phyloP scores from a whole-genome alignment of 805 yeast genomes.

The Yarrowia sp. region DNA sequence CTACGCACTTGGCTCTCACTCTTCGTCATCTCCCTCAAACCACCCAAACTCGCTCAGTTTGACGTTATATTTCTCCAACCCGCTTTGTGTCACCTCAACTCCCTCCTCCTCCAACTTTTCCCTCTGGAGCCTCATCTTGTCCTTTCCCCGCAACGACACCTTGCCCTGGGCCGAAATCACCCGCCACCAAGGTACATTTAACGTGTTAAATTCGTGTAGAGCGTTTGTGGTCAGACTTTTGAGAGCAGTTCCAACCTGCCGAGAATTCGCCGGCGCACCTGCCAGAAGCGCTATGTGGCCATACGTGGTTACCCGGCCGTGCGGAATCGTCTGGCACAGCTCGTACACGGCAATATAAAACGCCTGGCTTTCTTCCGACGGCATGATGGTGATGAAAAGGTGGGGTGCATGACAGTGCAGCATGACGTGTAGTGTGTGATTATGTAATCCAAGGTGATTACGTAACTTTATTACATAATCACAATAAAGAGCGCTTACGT shows the following conservation, averaged over 20 bases:
- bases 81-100: conserved; percentile 46
- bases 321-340: conserved; percentile 61
- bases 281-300: conserved; percentile 76
- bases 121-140: conserved; percentile 58
- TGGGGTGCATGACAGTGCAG: background rate
- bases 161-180: conserved; percentile 69
- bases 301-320: conserved; percentile 71
- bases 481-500: too few species aligned
- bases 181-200: conserved; percentile 80
- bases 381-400: background rate
- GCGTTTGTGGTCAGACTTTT: conserved; percentile 56
- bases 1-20: conserved; percentile 6
- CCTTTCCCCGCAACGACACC: conserved; percentile 57
- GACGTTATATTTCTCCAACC: conserved; percentile 49
- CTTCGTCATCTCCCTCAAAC: conserved; percentile 52
- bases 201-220: conserved; percentile 46
- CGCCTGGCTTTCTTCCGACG: conserved; percentile 57
- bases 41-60: conserved; percentile 64
- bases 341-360: conserved; percentile 69
- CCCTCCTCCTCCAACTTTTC: conserved; percentile 58
- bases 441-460: too few species aligned
- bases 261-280: conserved; percentile 66
- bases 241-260: conserved; percentile 77
- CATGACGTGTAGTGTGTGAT: too few species aligned
- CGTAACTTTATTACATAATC: too few species aligned